Evolutionary conservation across 768 basidiomycete genomes (phyloP).

Genomic region (Psilocybe cyanescens): DNA sequence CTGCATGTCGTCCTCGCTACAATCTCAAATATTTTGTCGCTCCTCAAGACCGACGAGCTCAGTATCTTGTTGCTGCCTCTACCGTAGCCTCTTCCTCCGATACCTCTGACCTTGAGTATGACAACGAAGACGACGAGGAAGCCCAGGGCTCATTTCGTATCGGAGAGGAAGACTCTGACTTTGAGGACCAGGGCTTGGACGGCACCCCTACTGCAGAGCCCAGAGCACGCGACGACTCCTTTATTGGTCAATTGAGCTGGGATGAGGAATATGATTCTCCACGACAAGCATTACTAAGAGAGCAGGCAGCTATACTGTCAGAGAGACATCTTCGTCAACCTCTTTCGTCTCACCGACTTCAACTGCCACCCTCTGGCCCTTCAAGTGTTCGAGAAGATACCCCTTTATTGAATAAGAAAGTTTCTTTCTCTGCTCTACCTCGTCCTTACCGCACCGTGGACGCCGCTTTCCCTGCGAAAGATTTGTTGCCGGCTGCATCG

Average conservation of each 20-base stretch:
- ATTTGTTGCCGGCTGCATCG: not conserved
- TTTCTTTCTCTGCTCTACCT: conserved; percentile 35
- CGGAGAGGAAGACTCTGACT: conserved; percentile 25
- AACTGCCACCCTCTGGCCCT: not conserved
- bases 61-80: conserved; percentile 66
- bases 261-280: conserved; percentile 33
- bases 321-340: conserved; percentile 4
- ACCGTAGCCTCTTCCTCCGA: conserved; percentile 56
- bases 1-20: not conserved
- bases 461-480: not conserved
- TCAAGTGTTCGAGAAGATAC: conserved; percentile 30
- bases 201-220: conserved; percentile 3
- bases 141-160: conserved; percentile 22
- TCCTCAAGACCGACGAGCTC: conserved; percentile 65
- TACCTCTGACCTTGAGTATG: conserved; percentile 38
- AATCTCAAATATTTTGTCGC: conserved; percentile 5
- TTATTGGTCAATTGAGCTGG: conserved; percentile 33
- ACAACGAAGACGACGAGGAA: conserved; percentile 37
- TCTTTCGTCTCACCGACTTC: not conserved
- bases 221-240: conserved; percentile 26
- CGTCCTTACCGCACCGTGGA: conserved; percentile 12
- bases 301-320: conserved; percentile 2
- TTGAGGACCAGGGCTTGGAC: conserved; percentile 18
- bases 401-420: conserved; percentile 43
- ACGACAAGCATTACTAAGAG: not conserved